These are phyloP conservation scores for Batrachochytrium dendrobatidis DNA, from an alignment of 371 early-diverging fungal genomes.

Conservation along the genomic window DNA sequence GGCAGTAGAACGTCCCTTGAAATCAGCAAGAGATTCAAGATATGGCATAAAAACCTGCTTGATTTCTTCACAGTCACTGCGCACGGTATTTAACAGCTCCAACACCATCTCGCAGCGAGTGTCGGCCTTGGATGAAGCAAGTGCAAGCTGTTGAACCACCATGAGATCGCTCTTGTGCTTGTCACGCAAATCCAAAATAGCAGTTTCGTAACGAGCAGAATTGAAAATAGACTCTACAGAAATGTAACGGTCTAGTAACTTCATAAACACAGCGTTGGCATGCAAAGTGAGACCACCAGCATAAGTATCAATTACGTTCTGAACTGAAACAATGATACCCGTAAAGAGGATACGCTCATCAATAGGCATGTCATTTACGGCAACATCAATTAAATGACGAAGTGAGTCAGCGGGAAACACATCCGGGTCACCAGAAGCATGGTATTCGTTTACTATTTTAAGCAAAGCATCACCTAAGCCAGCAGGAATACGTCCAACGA, in stretches of 20 bases:
- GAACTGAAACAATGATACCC: constrained; percentile 58
- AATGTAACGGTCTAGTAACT: constrained; percentile 76
- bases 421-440: constrained; percentile 10
- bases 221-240: constrained; percentile 80
- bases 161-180: constrained; percentile 76
- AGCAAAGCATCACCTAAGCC: constrained; percentile 47
- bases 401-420: constrained; percentile 74
- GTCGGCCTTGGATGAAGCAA: constrained; percentile 76
- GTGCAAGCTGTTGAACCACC: constrained; percentile 62
- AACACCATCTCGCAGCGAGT: constrained; percentile 73
- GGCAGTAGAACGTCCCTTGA: constrained; percentile 67
- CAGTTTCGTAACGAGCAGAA: constrained; percentile 75
- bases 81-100: constrained; percentile 69
- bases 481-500: constrained; percentile 81
- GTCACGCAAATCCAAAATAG: constrained; percentile 74
- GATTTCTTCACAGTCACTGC: constrained; percentile 56
- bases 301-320: constrained; percentile 59
- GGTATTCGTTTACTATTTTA: constrained; percentile 22
- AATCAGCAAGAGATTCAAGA: constrained; percentile 74
- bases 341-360: constrained; percentile 46
- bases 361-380: constrained; percentile 15
- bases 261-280: constrained; percentile 62
- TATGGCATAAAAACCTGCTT: constrained; percentile 64
- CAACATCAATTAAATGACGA: constrained; percentile 60
- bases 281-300: constrained; percentile 67